Base-by-base conservation (phyloP, 169 alveolate species). In the Besnoitia besnoiti region DNA sequence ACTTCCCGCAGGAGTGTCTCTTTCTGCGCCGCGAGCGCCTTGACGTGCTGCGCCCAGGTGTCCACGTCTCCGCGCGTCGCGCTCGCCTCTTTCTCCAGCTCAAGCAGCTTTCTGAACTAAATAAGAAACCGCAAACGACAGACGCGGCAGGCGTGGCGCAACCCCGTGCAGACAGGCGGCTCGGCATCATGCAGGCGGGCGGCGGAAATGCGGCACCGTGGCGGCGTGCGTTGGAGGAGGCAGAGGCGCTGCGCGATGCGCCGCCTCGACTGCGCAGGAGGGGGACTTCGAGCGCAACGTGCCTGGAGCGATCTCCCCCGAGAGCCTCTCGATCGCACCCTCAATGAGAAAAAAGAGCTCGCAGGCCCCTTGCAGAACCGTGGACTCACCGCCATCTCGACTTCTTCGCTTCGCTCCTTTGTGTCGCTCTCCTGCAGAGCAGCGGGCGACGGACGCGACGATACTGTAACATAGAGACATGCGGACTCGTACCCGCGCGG, bases 41-140 rank as follows among this genome's bases (percentile, higher is more conserved):
- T 30, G 44, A 82, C 50, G 47, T 82, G 90, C 47, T 82, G 90
- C n/a, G 61, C 33, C 87, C 87, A 77, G 30, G 87, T 16, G 30
- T 77, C 87, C 30, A 77, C 44, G 19, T 77, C 87, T 24, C 44
- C 87, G 3, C 40, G n/a, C 8, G 4, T 8, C 5, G 87, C 40
- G 12, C n/a, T 14, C 0, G 59, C 87, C 37, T 77, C 87, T 35
- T 42, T 77, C 19, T 77, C 87, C 59, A 77, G 30, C 5, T 77
- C 87, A 19, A 39, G 14, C 16, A 42, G 37, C 40, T 77, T 77
- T 39, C 87, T 77, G 87, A 40, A 44, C 87, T 77, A 30, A 2
- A 77, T 4, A 19, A 27, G 85, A 7, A 27, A 7, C 27, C 55
- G 51, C 55, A 75, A n/a, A n/a, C n/a, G n/a, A n/a, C n/a, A n/a